phyloP scores from a whole-genome alignment of 768 basidiomycete genomes.

The Tubosaeta sp. region DNA sequence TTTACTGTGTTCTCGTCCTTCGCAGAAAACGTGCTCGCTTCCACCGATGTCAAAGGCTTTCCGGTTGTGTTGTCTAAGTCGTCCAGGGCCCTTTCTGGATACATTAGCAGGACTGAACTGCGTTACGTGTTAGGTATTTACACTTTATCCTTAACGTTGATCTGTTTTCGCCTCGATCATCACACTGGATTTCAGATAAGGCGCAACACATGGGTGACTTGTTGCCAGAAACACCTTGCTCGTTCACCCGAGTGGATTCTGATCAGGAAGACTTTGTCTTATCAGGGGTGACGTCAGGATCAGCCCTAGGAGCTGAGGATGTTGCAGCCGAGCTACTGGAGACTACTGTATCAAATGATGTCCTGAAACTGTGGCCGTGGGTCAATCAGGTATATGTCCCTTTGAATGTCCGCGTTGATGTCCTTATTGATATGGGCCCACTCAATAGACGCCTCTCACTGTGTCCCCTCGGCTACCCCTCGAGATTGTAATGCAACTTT shows the following conservation, averaged over 20 bases:
- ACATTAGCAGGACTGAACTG: constrained; percentile 84
- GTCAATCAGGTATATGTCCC: constrained; percentile 74
- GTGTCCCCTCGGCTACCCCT: constrained; percentile 89
- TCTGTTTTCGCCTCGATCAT: neutral
- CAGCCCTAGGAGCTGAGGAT: constrained; percentile 59
- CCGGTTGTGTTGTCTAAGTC: constrained; percentile 73
- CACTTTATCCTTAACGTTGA: neutral
- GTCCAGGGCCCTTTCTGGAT: constrained; percentile 66
- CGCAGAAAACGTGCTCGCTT: constrained; percentile 65
- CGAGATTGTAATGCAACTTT: constrained; percentile 96
- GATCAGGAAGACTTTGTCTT: constrained; percentile 51
- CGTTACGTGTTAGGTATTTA: constrained; percentile 78
- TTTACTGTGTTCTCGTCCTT: neutral
- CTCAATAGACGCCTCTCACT: constrained; percentile 79
- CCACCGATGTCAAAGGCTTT: constrained; percentile 83
- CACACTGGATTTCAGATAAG: constrained; percentile 49
- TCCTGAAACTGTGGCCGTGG: constrained; percentile 79
- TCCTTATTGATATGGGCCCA: neutral
- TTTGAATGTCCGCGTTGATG: neutral
- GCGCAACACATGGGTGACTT: constrained; percentile 62
- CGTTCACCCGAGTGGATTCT: constrained; percentile 52
- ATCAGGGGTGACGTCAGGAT: constrained; percentile 39
- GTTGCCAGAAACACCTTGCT: constrained; percentile 61
- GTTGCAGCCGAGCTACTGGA: constrained; percentile 62
- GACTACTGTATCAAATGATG: constrained; percentile 50